phyloP scores from a whole-genome alignment of 495 filamentous ascomycete genomes.

The Aspergillus coremiiformis region DNA sequence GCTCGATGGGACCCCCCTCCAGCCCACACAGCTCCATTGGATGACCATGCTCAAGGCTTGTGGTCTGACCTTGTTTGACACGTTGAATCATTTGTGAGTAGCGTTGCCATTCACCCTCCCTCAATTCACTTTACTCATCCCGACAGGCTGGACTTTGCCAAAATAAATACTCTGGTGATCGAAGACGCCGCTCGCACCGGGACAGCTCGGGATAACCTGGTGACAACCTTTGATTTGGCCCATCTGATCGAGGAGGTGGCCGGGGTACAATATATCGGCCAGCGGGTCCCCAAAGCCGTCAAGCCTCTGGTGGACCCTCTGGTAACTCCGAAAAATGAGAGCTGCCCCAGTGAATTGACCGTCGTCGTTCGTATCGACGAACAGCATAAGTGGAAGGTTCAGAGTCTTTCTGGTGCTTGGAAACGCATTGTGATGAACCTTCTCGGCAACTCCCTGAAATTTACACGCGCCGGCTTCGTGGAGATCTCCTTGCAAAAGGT shows the following conservation, averaged over 20 bases:
- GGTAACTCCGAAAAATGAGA: neutral
- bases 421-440: slow-evolving; percentile 65
- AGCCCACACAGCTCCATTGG: slow-evolving; percentile 47
- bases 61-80: slow-evolving; percentile 57
- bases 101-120: neutral
- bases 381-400: slow-evolving; percentile 43
- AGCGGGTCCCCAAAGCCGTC: slow-evolving; percentile 6
- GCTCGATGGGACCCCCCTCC: slow-evolving; percentile 46
- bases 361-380: slow-evolving; percentile 52
- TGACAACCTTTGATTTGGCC: slow-evolving; percentile 13
- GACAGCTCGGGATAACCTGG: neutral
- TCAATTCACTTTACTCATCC: neutral
- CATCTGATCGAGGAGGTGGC: slow-evolving; percentile 14
- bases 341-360: slow-evolving; percentile 21
- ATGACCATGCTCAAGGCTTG: slow-evolving; percentile 57
- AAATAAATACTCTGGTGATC: slow-evolving; percentile 41
- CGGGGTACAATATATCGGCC: slow-evolving; percentile 12
- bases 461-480: slow-evolving; percentile 52
- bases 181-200: neutral
- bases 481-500: slow-evolving; percentile 41
- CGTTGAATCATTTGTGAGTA: slow-evolving; percentile 52
- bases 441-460: slow-evolving; percentile 68
- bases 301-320: neutral
- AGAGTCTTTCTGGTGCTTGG: slow-evolving; percentile 55
- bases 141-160: slow-evolving; percentile 45